Evolutionary conservation across 179 eudicot species (phyloP), one percentile per base, ranked within the genome.

Genomic region (Heliamphora pulchella): DNA sequence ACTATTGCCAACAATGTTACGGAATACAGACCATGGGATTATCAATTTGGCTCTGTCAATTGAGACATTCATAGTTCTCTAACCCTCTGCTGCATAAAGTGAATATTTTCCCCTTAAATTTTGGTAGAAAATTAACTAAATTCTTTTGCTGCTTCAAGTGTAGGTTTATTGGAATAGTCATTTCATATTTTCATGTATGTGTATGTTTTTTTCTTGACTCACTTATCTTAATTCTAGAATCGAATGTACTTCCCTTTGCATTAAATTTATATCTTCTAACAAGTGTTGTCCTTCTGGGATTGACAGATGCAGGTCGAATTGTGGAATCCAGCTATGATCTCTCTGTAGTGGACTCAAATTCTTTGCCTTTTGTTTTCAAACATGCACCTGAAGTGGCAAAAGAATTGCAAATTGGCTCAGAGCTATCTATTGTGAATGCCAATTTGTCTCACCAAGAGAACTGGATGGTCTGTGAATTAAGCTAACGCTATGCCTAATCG

Each of bases 341-440:
- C 61, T 79, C 89, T 77, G 97, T 92, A 22, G 90, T 94, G 65
- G 99, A 96, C 82, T 89, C 99, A 82, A 96, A 96, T 81, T 86
- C 93, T 71, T 82, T 96, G 54, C 84, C 81, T 80, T 94, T 89
- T 87, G 92, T 94, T 84, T 94, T 94, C 87, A 92, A 94, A 73
- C 89, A 96, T 85, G 93, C 97, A 77, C 97, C 86, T 74, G 91
- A 89, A 80, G 95, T 87, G 79, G 92, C 90, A 31, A 89, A 86
- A 72, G 86, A 87, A 75, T 86, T 94, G 86, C 83, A 84, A 53
- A 83, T 84, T 74, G 87, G 79, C 83, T 81, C 89, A 3, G 89
- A 85, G 22, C 82, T 84, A 78, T 87, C 93, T 58, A 88, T 84
- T 31, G 83, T 84, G 79, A 80, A 87, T 7, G 83, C 90, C 59